These are phyloP conservation scores for Tuber calosporum DNA, from an alignment of 495 filamentous ascomycete species.

Conservation along the genomic window DNA sequence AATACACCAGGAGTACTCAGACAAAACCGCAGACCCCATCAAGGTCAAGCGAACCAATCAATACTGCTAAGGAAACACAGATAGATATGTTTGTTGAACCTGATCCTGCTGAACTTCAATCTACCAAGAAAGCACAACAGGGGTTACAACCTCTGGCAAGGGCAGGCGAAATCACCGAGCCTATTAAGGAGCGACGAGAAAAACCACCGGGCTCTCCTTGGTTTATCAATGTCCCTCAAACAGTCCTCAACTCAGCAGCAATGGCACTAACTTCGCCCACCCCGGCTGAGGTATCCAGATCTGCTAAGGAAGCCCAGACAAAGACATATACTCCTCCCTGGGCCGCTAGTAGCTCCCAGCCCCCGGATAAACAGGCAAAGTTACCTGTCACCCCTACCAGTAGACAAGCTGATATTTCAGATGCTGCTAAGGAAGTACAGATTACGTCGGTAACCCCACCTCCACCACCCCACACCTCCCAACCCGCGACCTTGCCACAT, in stretches of 20 bases:
- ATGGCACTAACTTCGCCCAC: background rate
- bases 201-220: background rate
- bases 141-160: background rate
- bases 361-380: background rate
- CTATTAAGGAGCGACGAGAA: background rate
- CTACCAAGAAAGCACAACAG: background rate
- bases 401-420: conserved; percentile 1
- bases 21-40: background rate
- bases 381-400: background rate
- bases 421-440: background rate
- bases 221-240: background rate
- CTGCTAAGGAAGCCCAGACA: background rate
- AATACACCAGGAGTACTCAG: background rate
- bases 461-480: background rate
- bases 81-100: background rate
- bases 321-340: background rate
- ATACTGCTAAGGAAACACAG: background rate
- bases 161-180: background rate
- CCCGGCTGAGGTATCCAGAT: background rate
- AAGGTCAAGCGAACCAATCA: background rate
- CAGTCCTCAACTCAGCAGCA: background rate
- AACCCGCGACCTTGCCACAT: background rate
- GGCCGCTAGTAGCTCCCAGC: background rate
- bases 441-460: background rate
- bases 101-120: background rate